phyloP scores from a whole-genome alignment of 106 monocot species.

The Dendrobium chrysotoxum region DNA sequence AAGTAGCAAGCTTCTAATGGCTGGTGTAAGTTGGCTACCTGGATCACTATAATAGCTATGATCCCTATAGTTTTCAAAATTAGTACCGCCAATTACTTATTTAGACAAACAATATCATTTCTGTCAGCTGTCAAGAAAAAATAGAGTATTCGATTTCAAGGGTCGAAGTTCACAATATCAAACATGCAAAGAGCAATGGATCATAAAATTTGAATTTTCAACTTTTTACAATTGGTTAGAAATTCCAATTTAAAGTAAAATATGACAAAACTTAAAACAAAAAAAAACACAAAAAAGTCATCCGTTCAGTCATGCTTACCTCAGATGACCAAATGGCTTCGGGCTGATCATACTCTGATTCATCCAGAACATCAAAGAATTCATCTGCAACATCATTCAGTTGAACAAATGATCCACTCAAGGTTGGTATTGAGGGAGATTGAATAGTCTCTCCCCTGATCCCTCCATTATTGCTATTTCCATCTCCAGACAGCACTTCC shows the following conservation, averaged over 20 bases:
- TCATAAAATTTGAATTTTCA: neutral
- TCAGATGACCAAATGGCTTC: constrained; percentile 40
- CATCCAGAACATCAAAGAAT: constrained; percentile 77
- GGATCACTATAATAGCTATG: constrained; percentile 36
- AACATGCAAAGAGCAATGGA: too few species aligned
- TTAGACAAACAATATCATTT: neutral
- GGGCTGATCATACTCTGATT: constrained; percentile 47
- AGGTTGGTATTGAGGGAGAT: constrained; percentile 21
- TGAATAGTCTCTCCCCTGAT: constrained; percentile 25
- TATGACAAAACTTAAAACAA: neutral
- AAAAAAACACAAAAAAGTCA: neutral
- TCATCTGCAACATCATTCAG: constrained; percentile 81
- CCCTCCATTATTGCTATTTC: constrained; percentile 20
- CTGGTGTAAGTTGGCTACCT: constrained; percentile 16
- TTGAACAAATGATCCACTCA: constrained; percentile 64
- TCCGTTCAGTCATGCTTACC: constrained; percentile 15
- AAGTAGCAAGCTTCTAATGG: constrained; percentile 31
- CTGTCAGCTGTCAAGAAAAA: too few species aligned
- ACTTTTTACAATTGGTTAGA: neutral
- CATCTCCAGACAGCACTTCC: constrained; percentile 28
- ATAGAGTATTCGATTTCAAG: too few species aligned
- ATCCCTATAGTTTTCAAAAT: constrained; percentile 23
- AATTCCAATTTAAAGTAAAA: neutral
- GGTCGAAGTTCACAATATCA: too few species aligned
- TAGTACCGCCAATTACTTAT: neutral